phyloP scores from a whole-genome alignment of 108 stramenopile species.

The Craspedostauros australis region DNA sequence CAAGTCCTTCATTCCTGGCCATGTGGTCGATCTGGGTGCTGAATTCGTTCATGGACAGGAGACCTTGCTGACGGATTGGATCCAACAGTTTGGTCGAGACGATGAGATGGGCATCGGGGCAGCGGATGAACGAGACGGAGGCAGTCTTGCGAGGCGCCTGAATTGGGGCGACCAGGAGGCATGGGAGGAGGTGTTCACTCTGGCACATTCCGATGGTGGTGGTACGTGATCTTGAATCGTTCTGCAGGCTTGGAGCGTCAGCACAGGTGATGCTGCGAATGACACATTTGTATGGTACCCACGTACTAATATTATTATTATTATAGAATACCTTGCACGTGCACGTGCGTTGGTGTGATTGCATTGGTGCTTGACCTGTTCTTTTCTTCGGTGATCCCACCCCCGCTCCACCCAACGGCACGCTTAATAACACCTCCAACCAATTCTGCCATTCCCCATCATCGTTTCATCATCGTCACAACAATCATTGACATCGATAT shows the following conservation, averaged over 20 bases:
- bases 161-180: not conserved
- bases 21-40: constrained; percentile 33
- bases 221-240: not conserved
- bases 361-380: too few relatives aligned
- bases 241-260: not conserved
- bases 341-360: not conserved
- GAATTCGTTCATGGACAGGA: constrained; percentile 35
- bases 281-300: not conserved
- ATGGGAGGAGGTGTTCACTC: constrained; percentile 22
- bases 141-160: too few relatives aligned
- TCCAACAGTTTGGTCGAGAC: constrained; percentile 5
- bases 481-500: not conserved
- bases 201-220: constrained; percentile 35
- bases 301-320: not conserved
- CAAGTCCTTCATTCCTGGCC: constrained; percentile 9
- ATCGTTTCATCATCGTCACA: not conserved
- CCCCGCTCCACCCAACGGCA: not conserved
- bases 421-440: not conserved
- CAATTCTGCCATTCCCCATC: not conserved
- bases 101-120: not conserved
- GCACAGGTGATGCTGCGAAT: not conserved
- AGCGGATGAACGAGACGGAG: not conserved
- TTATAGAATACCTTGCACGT: not conserved
- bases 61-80: constrained; percentile 24
- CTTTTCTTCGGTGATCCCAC: too few relatives aligned